These are phyloP conservation scores for Cyberlindnera maclurae DNA, from an alignment of 805 yeast genomes.

Conservation along the genomic window DNA sequence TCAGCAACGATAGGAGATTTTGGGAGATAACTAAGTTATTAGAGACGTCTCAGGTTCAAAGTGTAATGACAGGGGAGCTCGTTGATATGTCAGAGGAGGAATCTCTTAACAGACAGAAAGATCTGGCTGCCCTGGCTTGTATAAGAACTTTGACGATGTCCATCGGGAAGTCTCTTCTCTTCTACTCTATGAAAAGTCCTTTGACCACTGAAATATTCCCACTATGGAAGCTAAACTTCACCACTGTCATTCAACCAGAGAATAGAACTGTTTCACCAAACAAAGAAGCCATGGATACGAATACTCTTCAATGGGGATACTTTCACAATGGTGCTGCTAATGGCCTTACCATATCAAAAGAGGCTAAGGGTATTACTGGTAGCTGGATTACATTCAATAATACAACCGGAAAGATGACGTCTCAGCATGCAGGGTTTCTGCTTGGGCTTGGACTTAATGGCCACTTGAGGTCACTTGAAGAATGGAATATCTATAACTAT, in stretches of 20 bases:
- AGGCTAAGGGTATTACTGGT: constrained; percentile 67
- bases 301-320: constrained; percentile 66
- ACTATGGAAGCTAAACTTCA: constrained; percentile 67
- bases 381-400: constrained; percentile 89
- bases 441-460: constrained; percentile 90
- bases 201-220: constrained; percentile 80
- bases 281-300: constrained; percentile 42
- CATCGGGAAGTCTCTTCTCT: constrained; percentile 70
- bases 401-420: constrained; percentile 38
- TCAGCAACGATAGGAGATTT: constrained; percentile 71
- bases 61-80: constrained; percentile 28
- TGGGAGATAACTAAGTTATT: constrained; percentile 67
- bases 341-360: constrained; percentile 68
- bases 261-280: constrained; percentile 58
- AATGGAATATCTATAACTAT: constrained; percentile 94
- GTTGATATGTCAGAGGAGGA: constrained; percentile 45
- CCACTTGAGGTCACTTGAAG: constrained; percentile 73
- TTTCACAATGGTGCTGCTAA: constrained; percentile 90
- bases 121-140: constrained; percentile 53
- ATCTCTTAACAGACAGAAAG: constrained; percentile 45
- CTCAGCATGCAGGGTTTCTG: constrained; percentile 94
- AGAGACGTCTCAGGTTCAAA: constrained; percentile 63
- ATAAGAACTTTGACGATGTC: constrained; percentile 71
- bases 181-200: constrained; percentile 63
- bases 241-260: constrained; percentile 56